These are phyloP conservation scores for Aspergillus alliaceus DNA, from an alignment of 2,329 filamentous ascomycete genomes.

Conservation along the genomic window DNA sequence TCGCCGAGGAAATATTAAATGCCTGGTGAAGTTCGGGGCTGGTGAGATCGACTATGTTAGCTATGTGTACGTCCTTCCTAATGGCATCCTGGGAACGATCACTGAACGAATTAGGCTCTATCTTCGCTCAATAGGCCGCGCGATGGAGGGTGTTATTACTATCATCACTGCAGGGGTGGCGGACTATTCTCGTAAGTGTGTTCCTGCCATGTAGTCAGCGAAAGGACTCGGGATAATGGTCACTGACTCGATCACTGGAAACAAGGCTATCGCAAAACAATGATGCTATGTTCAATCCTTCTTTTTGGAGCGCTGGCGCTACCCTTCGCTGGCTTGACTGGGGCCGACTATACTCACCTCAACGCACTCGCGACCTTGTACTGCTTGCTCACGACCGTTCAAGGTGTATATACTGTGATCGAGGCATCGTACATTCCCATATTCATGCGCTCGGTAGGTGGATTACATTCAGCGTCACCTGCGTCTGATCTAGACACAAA, in stretches of 20 bases:
- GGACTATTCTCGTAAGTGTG: slow-evolving; percentile 17
- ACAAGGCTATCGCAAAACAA: not conserved
- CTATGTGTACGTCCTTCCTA: slow-evolving; percentile 13
- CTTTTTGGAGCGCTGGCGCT: slow-evolving; percentile 1
- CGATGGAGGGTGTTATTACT: slow-evolving; percentile 19
- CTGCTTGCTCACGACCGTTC: slow-evolving; percentile 14
- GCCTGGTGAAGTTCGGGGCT: slow-evolving; percentile 17
- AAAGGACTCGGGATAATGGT: not conserved
- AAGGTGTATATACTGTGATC: slow-evolving; percentile 19
- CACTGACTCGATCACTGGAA: not conserved
- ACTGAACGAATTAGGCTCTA: slow-evolving; percentile 11
- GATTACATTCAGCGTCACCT: slow-evolving; percentile 2
- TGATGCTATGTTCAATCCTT: not conserved
- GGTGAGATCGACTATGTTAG: slow-evolving; percentile 21
- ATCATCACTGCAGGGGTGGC: slow-evolving; percentile 18
- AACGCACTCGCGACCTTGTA: slow-evolving; percentile 13
- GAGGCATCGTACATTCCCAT: slow-evolving; percentile 22
- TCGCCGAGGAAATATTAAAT: slow-evolving; percentile 15
- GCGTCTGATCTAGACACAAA: not conserved
- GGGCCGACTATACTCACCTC: slow-evolving; percentile 13
- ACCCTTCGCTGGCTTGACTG: slow-evolving; percentile 15
- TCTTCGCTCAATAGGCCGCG: slow-evolving; percentile 19
- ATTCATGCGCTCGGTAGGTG: slow-evolving; percentile 20
- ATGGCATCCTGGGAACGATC: not conserved
- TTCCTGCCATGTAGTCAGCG: not conserved